A percentile compares a stretch with the other conserved stretches of the same genome.
phyloP scores from a whole-genome alignment of 1,139 yeast genomes.

The Pichia sp. region DNA sequence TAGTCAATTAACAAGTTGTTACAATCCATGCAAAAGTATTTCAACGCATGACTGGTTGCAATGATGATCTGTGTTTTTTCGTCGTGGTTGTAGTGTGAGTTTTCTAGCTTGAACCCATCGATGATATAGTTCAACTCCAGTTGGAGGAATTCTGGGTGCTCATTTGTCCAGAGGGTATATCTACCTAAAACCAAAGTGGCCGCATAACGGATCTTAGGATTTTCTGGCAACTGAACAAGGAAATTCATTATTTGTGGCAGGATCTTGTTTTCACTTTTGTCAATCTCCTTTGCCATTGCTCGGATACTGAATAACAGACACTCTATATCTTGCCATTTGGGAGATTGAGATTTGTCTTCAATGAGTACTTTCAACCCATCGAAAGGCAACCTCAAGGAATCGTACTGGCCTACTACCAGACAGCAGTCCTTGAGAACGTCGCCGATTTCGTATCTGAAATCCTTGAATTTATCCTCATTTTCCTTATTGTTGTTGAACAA shows the following conservation, averaged over 20 bases:
- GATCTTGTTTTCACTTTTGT: constrained; percentile 58
- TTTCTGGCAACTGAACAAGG: constrained; percentile 72
- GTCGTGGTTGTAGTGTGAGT: constrained; percentile 12
- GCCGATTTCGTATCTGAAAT: constrained; percentile 94
- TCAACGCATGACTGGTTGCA: constrained; percentile 91
- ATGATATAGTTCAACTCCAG: constrained; percentile 82
- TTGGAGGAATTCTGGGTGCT: constrained; percentile 77
- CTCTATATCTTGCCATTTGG: constrained; percentile 80
- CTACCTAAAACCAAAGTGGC: constrained; percentile 90
- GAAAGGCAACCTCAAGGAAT: constrained; percentile 63
- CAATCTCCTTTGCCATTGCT: constrained; percentile 91
- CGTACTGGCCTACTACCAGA: constrained; percentile 74
- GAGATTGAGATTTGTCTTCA: constrained; percentile 14
- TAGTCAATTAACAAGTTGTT: constrained; percentile 60
- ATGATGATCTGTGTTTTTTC: constrained; percentile 50
- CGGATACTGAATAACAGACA: constrained; percentile 88
- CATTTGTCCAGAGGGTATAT: constrained; percentile 91
- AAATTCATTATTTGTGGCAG: constrained; percentile 76
- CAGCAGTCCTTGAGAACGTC: constrained; percentile 95
- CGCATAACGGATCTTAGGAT: constrained; percentile 83
- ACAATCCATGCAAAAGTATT: constrained; percentile 94
- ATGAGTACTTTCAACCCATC: constrained; percentile 44
- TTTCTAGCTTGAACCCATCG: constrained; percentile 51
- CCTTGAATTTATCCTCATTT: constrained; percentile 88
- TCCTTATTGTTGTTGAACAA: constrained; percentile 48